These are phyloP conservation scores for Dendrobium nobile DNA, from an alignment of 106 monocot species.

Conservation along the genomic window DNA sequence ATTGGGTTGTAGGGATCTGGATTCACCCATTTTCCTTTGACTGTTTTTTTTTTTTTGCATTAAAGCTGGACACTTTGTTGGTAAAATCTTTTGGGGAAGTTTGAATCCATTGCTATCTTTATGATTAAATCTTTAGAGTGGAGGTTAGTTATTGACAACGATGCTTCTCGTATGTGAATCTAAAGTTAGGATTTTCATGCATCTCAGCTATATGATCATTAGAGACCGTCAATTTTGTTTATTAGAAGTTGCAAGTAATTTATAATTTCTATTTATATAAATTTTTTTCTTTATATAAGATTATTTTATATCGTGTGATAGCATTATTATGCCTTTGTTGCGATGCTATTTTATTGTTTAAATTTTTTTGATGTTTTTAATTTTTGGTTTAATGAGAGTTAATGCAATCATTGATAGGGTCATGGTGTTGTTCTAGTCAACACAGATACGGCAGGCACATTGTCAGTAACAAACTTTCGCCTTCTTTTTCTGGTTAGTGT, in stretches of 20 bases:
- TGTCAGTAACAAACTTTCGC: constrained; percentile 86
- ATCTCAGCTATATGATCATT: background rate
- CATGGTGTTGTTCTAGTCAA: constrained; percentile 92
- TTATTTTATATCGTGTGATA: background rate
- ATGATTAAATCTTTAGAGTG: background rate
- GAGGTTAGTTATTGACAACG: background rate
- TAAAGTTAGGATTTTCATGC: background rate
- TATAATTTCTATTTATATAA: background rate
- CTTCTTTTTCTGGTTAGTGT: constrained; percentile 90
- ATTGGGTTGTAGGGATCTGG: background rate
- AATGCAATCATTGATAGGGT: constrained; percentile 35
- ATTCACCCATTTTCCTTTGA: background rate
- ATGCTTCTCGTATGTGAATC: background rate
- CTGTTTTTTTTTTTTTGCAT: background rate
- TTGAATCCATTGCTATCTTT: background rate
- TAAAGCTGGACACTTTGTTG: background rate
- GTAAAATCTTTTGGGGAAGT: background rate
- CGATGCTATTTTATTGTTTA: background rate
- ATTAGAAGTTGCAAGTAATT: background rate
- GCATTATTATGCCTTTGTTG: background rate
- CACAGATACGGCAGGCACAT: constrained; percentile 69
- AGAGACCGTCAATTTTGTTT: background rate
- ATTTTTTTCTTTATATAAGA: background rate
- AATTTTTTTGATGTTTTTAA: background rate
- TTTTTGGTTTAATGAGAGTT: background rate